Evolutionary conservation across 208 protist species (phyloP).

Genomic region (Acanthamoeba triangularis): DNA sequence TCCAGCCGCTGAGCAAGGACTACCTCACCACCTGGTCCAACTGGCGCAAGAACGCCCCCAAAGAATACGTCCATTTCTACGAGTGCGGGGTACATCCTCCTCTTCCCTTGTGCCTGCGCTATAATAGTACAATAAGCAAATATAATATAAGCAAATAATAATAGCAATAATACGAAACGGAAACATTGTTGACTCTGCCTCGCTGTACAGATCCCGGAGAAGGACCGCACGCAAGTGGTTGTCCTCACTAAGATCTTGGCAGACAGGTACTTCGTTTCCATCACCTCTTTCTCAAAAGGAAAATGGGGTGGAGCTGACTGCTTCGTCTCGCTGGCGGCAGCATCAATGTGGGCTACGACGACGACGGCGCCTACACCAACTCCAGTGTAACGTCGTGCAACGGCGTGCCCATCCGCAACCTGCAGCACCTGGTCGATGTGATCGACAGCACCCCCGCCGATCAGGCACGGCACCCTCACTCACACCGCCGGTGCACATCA

Average conservation of each 20-base stretch:
- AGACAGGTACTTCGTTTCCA: background rate
- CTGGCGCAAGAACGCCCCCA: slow-evolving; percentile 77
- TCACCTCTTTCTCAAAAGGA: no score
- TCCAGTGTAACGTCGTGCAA: background rate
- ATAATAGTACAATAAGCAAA: no score
- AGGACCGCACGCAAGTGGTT: slow-evolving; percentile 16
- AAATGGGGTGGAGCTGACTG: background rate
- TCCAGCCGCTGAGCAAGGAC: slow-evolving; percentile 70
- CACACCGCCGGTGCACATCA: background rate
- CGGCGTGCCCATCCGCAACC: slow-evolving; percentile 34
- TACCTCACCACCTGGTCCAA: slow-evolving; percentile 71
- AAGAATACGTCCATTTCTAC: slow-evolving; percentile 56
- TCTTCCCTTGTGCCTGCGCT: no score
- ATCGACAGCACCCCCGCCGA: background rate
- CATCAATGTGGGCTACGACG: slow-evolving; percentile 36
- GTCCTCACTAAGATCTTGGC: slow-evolving; percentile 28
- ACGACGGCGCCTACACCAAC: background rate
- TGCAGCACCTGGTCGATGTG: background rate
- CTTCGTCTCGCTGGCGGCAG: background rate
- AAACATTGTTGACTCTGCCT: background rate
- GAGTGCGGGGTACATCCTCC: background rate
- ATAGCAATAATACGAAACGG: no score
- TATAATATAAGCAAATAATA: no score
- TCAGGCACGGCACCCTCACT: background rate
- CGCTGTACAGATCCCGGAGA: background rate